Evolutionary conservation across 2,329 filamentous ascomycete species (phyloP), one percentile per base, ranked within the genome.

Genomic region (Exophiala sp.): DNA sequence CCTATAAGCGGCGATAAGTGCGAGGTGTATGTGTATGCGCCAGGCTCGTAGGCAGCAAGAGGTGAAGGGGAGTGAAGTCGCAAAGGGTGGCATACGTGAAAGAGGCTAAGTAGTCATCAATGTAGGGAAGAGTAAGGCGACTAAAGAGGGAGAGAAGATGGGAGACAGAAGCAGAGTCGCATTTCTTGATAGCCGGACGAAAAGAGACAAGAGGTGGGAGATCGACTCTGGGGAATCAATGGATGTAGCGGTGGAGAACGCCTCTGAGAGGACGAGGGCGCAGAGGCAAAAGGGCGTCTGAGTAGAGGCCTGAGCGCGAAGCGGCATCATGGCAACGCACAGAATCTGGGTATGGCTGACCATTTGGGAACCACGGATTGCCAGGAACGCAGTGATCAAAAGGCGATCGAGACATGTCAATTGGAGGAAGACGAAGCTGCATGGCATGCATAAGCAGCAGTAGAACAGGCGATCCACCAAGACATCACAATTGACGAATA

Each of bases 261-360:
- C 6, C 14, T n/a, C 18, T 11, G 34, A 34, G 34, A 54, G 18
- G 32, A 10, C 18, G 29, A 21, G 14, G 29, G 2, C 40, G 44
- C 12, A 51, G 45, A 54, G 21, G 40, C 35, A 40, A 49, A 40
- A 41, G 35, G 29, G 35, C 14, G 29, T 18, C 21, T n/a, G 10
- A 24, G 14, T 18, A 41, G 16, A 41, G 39, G 14, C 51, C 50
- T 54, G 51, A 51, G 47, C 47, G 46, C 41, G 24, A 32, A 32
- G 47, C 47, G 50, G 51, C 55, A 47, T 57, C 34, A 49, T 47
- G 55, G 55, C 55, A 54, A 51, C 45, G 54, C 44, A 50, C 47
- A 42, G 39, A 32, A 51, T 44, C 52, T 45, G 47, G 46, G 50
- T 47, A 49, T 41, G 56, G 36, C 46, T 55, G 51, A 42, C 51